Evolutionary conservation across 2,329 filamentous ascomycete genomes (phyloP).

Genomic region (Boeremia exigua): DNA sequence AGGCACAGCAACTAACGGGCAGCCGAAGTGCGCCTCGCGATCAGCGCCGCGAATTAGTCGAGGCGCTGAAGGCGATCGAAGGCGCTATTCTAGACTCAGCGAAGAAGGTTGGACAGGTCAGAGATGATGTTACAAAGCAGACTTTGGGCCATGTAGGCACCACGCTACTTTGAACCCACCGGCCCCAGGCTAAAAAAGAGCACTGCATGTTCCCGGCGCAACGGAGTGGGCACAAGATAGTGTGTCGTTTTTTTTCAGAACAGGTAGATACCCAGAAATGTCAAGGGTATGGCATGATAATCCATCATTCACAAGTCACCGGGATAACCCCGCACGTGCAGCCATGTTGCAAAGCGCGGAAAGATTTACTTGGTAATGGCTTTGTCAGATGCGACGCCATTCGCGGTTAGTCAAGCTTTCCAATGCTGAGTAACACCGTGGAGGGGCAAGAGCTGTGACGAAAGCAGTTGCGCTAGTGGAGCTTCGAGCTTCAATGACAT

Average conservation of each 20-base stretch:
- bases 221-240: background rate
- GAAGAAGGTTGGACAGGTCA: conserved; percentile 54
- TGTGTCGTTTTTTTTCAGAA: background rate
- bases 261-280: conserved; percentile 23
- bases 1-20: conserved; percentile 51
- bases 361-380: background rate
- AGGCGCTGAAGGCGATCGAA: conserved; percentile 56
- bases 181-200: background rate
- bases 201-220: background rate
- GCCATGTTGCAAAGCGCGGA: background rate
- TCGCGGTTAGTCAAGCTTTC: conserved; percentile 33
- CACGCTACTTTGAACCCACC: conserved; percentile 29
- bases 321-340: background rate
- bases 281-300: background rate
- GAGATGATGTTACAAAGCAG: conserved; percentile 56
- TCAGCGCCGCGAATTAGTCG: conserved; percentile 53
- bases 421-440: conserved; percentile 39
- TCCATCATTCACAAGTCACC: background rate
- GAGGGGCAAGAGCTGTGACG: conserved; percentile 32
- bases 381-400: conserved; percentile 5
- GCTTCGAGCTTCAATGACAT: conserved; percentile 28
- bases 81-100: conserved; percentile 57
- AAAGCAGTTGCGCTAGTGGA: conserved; percentile 19
- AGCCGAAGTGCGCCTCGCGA: conserved; percentile 44
- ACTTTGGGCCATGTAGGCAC: conserved; percentile 45